Conservation (phyloP, 2,329 filamentous ascomycete species). For the Fusarium annulatum region DNA sequence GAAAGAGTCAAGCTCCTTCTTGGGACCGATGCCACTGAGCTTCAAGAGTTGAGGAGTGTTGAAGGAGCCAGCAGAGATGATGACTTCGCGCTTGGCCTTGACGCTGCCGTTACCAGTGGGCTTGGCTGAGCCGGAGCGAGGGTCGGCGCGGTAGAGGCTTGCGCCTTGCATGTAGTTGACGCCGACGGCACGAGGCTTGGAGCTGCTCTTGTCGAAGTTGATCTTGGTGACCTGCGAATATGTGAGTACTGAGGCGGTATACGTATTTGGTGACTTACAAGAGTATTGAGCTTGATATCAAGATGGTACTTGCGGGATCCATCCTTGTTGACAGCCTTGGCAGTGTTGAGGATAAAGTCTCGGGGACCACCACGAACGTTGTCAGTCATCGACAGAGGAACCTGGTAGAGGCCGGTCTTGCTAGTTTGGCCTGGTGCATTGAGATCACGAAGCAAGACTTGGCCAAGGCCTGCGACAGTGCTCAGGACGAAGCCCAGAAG, state of each 20-base stretch:
- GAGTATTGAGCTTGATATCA: constrained; percentile 42
- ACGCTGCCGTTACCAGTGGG: constrained; percentile 6
- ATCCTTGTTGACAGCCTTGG: constrained; percentile 36
- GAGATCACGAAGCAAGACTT: constrained; percentile 44
- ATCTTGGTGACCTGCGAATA: constrained; percentile 47
- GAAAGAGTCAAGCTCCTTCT: constrained; percentile 44
- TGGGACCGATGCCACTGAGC: constrained; percentile 54
- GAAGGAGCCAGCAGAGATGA: constrained; percentile 61
- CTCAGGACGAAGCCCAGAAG: constrained; percentile 28
- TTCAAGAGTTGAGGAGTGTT: constrained; percentile 64
- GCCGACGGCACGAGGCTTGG: constrained; percentile 48
- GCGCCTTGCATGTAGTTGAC: constrained; percentile 47
- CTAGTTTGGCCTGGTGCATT: constrained; percentile 40
- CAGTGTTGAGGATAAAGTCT: constrained; percentile 61
- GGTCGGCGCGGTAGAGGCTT: constrained; percentile 42
- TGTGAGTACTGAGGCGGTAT: background rate
- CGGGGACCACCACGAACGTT: constrained; percentile 64
- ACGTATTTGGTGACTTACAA: background rate
- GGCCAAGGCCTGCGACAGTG: constrained; percentile 40
- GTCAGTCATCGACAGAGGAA: constrained; percentile 66
- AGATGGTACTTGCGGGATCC: constrained; percentile 45
- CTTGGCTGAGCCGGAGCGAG: constrained; percentile 30
- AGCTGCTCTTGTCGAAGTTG: constrained; percentile 47
- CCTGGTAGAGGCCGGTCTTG: constrained; percentile 60
- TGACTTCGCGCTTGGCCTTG: constrained; percentile 51